Base-by-base conservation (phyloP, 805 yeast genomes). In the Kuraishia piskuri region DNA sequence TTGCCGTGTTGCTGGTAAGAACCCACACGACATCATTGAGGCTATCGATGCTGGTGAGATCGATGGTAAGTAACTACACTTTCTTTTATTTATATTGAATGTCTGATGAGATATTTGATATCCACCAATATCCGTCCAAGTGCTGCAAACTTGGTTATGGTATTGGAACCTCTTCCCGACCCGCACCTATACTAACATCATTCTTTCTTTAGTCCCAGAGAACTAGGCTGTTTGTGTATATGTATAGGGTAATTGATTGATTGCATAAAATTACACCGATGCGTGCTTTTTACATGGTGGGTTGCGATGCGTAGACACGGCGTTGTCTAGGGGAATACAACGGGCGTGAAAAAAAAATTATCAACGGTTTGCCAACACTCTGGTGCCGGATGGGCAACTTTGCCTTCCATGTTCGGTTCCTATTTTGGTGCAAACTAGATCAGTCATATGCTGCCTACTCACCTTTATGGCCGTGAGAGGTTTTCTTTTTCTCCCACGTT, bases 1-100 rank as follows among this genome's bases (percentile, higher is more conserved):
- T 71, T 91, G 97, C 82, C 91, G 97, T 81, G 97, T 94, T 74
- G 92, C 90, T 79, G 95, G 91, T 81, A 92, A 94, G 86, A 92
- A 92, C 86, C 97, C 99, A 68, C 98, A 94, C 76, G 97, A 88
- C 78, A 86, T 92, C 81, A 92, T 94, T 72, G 99, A 91, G 68
- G 97, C 92, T 76, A 94, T 94, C 77, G 84, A 92, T 82, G 92
- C 86, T 77, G 99, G 99, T 79, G 97, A 90, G 79, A 86, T 94
- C 73, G 98, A 92, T 76, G 77, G 71, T 67, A 64, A 65, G 75
- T 72, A 63, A 69, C 70, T 64, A 31, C 3, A 31, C 40, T 31
- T 31, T 31, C 14, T 31, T 31, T 31, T 12, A 12, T 3, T 31
- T 10, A 31, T 4, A 31, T 25, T 6, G 31, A 31, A n/a, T 68